Base-by-base conservation (phyloP, 352 stramenopile genomes). In the Pythium phragmiticola region DNA sequence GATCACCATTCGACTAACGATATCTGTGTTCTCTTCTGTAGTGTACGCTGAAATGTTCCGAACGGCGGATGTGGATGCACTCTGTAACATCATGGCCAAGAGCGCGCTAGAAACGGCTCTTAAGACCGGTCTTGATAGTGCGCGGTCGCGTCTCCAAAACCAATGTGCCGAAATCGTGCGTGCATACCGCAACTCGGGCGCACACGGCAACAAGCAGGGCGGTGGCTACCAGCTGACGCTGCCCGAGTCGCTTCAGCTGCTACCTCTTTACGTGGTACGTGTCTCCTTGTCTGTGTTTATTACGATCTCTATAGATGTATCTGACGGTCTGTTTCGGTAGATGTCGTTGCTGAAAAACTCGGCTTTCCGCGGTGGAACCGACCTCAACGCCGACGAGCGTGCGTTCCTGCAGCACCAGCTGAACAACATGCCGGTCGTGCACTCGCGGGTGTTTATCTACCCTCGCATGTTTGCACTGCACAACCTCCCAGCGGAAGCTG, bases 281-380 rank as follows among this genome's bases (percentile, higher is more conserved):
- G n/a, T 48, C 42, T 11, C 14, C 21, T 41, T 33, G 8, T 16
- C 28, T 37, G 7, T 21, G 4, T 4, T 37, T 3, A 42, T 14
- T 42, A 16, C 37, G 9, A 42, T 16, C 14, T 42, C 37, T 17
- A 17, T 42, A 12, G 37, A 16, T 42, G 33, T 30, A 57, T 41
- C 50, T 42, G 21, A 42, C 16, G 30, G 28, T 43, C 14, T 26
- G 17, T 55, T n/a, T 23, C 55, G 37, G 14, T 89, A 97, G 75
- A 98, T 99, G 88, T 96, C 96, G 36, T 74, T 99, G 53, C 89
- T 99, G 74, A 99, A 99, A 83, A 99, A 97, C 80, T 85, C 96
- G 23, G 92, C 94, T 4, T 96, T 99, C 65, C 88, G 98, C 63
- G 98, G 98, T 59, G 97, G 97, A 21, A 98, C 87, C 37, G 97